phyloP scores from a whole-genome alignment of 1,284 basidiomycete genomes.

The Mycena citricolor region DNA sequence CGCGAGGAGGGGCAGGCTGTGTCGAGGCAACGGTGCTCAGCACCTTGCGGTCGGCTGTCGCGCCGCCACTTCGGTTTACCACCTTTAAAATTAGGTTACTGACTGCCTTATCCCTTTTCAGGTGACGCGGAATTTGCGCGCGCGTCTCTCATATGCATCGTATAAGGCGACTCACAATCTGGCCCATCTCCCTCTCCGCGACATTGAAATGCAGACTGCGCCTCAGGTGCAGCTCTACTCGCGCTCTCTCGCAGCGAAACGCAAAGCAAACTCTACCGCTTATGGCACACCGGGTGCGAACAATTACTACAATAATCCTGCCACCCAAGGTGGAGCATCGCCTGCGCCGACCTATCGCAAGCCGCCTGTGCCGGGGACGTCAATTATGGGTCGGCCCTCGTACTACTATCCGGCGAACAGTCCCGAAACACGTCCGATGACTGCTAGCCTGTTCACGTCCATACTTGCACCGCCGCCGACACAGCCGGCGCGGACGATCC shows the following conservation, averaged over 20 bases:
- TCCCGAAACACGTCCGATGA: constrained; percentile 24
- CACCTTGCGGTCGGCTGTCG: background rate
- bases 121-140: constrained; percentile 75
- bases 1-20: too few relatives aligned
- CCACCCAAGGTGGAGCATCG: constrained; percentile 41
- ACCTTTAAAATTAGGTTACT: too few relatives aligned
- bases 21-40: too few relatives aligned
- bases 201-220: constrained; percentile 63
- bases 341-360: constrained; percentile 25
- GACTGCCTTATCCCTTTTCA: constrained; percentile 31
- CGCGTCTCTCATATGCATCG: constrained; percentile 74
- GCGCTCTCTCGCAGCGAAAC: constrained; percentile 57
- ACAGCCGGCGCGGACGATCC: constrained; percentile 71
- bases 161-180: constrained; percentile 78
- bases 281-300: constrained; percentile 25
- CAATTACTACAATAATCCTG: constrained; percentile 50
- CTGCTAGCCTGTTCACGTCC: constrained; percentile 67
- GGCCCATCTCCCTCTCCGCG: constrained; percentile 59
- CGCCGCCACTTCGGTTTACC: background rate
- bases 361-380: constrained; percentile 52
- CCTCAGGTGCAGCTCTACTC: constrained; percentile 40
- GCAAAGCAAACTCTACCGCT: constrained; percentile 39
- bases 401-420: constrained; percentile 40
- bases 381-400: constrained; percentile 43
- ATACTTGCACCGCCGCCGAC: constrained; percentile 71